These are phyloP conservation scores for Pseudozyma sp. DNA, from an alignment of 1,284 basidiomycete genomes.

Conservation along the genomic window DNA sequence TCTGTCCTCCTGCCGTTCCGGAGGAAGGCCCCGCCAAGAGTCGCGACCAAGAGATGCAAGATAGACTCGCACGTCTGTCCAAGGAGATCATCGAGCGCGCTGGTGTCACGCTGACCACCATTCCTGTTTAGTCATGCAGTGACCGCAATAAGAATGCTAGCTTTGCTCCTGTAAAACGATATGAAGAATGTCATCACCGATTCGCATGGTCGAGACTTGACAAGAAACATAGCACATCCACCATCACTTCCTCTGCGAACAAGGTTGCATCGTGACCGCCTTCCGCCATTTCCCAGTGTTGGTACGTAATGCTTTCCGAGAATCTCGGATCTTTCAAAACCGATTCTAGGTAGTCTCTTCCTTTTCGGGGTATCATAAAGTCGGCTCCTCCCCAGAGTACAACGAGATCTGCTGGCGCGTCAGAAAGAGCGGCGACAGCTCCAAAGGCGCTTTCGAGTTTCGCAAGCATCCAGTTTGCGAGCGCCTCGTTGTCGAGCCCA, in stretches of 20 bases:
- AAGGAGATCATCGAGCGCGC: conserved; percentile 28
- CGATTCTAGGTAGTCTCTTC: conserved; percentile 15
- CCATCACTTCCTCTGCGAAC: conserved; percentile 18
- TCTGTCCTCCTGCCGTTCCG: conserved; percentile 27
- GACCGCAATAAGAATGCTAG: no score
- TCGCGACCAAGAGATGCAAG: conserved; percentile 33
- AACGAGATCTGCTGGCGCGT: conserved; percentile 8
- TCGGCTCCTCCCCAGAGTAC: conserved; percentile 27
- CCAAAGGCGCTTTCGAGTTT: conserved; percentile 1
- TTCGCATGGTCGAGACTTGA: no score
- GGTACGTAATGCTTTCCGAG: background rate
- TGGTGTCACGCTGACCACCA: conserved; percentile 22
- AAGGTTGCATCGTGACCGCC: conserved; percentile 29
- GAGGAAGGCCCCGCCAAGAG: conserved; percentile 25
- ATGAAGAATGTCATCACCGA: no score
- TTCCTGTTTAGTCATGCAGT: conserved; percentile 7
- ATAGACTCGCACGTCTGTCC: conserved; percentile 20
- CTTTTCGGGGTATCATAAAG: conserved; percentile 28
- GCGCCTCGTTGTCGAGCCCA: conserved; percentile 18
- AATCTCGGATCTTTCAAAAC: background rate
- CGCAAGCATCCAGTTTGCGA: conserved; percentile 8
- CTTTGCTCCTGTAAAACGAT: background rate
- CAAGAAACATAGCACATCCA: conserved; percentile 15
- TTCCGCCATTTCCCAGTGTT: conserved; percentile 26
- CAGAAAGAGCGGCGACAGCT: background rate